A percentile compares a stretch with the other conserved stretches of the same genome.
Evolutionary conservation across 768 basidiomycete species (phyloP).

Genomic region (Amanita rubescens): DNA sequence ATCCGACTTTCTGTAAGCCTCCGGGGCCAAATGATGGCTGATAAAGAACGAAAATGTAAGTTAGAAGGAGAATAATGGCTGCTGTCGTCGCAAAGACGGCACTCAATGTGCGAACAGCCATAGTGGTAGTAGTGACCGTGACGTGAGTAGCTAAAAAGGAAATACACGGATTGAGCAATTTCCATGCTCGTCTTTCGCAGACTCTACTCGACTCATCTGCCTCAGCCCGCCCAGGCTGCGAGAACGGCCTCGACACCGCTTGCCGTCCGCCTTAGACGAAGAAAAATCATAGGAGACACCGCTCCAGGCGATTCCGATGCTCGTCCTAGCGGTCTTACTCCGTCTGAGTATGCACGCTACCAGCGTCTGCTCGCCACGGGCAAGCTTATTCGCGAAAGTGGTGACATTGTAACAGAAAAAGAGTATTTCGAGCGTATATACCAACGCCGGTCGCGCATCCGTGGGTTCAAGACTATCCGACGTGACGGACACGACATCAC

Average conservation of each 20-base stretch:
- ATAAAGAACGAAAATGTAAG: slow-evolving; percentile 74
- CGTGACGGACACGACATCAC: slow-evolving; percentile 33
- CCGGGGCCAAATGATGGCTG: slow-evolving; percentile 74
- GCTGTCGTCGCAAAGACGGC: slow-evolving; percentile 50
- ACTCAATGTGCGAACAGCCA: slow-evolving; percentile 42
- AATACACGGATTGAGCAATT: slow-evolving; percentile 9
- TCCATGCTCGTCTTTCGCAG: slow-evolving; percentile 29
- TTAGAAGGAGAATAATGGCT: slow-evolving; percentile 64
- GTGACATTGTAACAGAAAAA: slow-evolving; percentile 36
- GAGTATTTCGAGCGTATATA: slow-evolving; percentile 56
- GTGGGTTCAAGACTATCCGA: slow-evolving; percentile 47
- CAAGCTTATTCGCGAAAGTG: slow-evolving; percentile 30
- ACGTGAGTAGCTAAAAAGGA: slow-evolving; percentile 2
- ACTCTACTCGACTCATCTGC: slow-evolving; percentile 33
- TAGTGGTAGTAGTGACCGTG: slow-evolving; percentile 17
- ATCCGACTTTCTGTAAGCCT: slow-evolving; percentile 64
- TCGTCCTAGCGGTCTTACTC: slow-evolving; percentile 50
- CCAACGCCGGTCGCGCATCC: slow-evolving; percentile 53
- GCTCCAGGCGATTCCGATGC: slow-evolving; percentile 36
- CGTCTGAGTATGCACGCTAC: slow-evolving; percentile 57
- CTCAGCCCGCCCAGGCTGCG: slow-evolving; percentile 40
- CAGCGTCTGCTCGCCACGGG: slow-evolving; percentile 49
- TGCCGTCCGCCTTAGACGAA: slow-evolving; percentile 65
- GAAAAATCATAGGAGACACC: slow-evolving; percentile 36
- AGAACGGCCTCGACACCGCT: slow-evolving; percentile 66